These are phyloP conservation scores for Geotrichum klebahnii DNA, from an alignment of 1,139 yeast genomes.

Conservation along the genomic window DNA sequence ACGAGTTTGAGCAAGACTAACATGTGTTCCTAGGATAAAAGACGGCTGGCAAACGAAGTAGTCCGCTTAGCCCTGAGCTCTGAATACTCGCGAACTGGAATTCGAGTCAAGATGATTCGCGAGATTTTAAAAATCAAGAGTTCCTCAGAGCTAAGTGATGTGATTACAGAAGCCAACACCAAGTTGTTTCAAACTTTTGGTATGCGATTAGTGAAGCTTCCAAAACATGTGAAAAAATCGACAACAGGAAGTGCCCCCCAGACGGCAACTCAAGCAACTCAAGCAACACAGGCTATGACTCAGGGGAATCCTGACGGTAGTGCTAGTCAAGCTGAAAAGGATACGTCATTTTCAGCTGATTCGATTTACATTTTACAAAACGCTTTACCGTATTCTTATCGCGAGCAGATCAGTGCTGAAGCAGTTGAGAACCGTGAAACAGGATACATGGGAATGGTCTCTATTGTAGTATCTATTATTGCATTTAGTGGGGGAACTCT, in stretches of 20 bases:
- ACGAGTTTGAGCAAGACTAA: too few species aligned
- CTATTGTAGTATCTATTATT: constrained; percentile 16
- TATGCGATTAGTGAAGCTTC: constrained; percentile 12
- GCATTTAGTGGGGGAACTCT: constrained; percentile 18
- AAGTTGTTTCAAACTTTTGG: constrained; percentile 11
- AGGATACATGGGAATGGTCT: constrained; percentile 18
- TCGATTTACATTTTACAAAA: constrained; percentile 13
- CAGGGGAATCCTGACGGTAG: not conserved
- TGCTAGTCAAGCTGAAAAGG: not conserved
- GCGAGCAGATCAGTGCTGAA: not conserved
- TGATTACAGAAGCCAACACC: constrained; percentile 10
- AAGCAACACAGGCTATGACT: constrained; percentile 5
- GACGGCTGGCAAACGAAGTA: constrained; percentile 10
- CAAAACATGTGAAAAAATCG: constrained; percentile 9
- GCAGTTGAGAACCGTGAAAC: constrained; percentile 11
- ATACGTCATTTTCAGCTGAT: constrained; percentile 6
- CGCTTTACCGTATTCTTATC: constrained; percentile 14
- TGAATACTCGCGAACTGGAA: constrained; percentile 14
- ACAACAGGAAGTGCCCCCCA: not conserved
- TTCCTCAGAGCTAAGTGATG: not conserved
- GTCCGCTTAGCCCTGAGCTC: constrained; percentile 19
- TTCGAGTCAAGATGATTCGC: constrained; percentile 10
- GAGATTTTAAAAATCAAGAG: constrained; percentile 9
- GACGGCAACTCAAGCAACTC: constrained; percentile 1
- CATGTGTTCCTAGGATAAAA: constrained; percentile 1